Conservation (phyloP, 2,329 filamentous ascomycete genomes). For the Diaporthe amygdali region DNA sequence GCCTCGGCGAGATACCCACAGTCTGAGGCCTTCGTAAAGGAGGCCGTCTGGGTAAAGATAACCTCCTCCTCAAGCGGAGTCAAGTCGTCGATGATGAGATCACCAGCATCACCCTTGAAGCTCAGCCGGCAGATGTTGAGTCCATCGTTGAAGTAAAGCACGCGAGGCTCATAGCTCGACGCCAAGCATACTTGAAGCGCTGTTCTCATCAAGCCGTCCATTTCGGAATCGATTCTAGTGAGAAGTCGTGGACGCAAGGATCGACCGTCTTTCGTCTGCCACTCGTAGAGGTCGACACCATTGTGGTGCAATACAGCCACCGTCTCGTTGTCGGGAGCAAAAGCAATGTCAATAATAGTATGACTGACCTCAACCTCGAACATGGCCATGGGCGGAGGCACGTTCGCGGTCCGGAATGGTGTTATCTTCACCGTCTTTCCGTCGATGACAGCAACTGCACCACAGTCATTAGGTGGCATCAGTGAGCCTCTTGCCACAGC, state of each 20-base stretch:
- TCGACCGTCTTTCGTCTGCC: constrained; percentile 66
- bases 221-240: constrained; percentile 44
- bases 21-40: background rate
- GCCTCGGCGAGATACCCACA: constrained; percentile 31
- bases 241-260: constrained; percentile 49
- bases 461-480: constrained; percentile 74
- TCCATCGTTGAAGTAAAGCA: constrained; percentile 37
- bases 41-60: constrained; percentile 17
- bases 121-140: constrained; percentile 13
- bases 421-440: constrained; percentile 82
- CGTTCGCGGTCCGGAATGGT: constrained; percentile 80
- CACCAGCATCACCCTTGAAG: constrained; percentile 24
- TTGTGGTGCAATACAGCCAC: constrained; percentile 75
- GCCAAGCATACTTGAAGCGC: constrained; percentile 41
- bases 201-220: constrained; percentile 34
- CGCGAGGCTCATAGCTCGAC: constrained; percentile 33
- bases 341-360: constrained; percentile 75
- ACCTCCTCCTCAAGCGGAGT: constrained; percentile 24
- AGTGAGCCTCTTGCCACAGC: constrained; percentile 72
- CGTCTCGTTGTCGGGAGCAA: constrained; percentile 67
- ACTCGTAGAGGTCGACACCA: constrained; percentile 72
- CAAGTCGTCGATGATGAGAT: constrained; percentile 27
- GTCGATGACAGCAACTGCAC: constrained; percentile 83
- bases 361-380: constrained; percentile 70
- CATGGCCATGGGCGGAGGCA: constrained; percentile 92